phyloP scores from a whole-genome alignment of 164 flowering plant species.

The Echeveria elegans region DNA sequence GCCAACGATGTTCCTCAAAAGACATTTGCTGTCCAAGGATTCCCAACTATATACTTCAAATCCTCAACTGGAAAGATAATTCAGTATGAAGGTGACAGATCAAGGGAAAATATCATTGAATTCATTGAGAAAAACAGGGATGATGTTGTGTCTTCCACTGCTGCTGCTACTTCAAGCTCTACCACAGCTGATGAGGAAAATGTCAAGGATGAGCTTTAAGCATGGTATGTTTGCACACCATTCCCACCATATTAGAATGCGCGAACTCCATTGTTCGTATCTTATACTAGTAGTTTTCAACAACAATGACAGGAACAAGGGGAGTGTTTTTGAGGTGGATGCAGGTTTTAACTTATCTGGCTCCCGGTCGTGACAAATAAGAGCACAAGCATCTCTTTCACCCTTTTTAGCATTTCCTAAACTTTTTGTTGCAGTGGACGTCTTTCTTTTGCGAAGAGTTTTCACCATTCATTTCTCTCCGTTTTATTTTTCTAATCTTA shows the following conservation, averaged over 20 bases:
- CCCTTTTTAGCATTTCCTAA: not conserved
- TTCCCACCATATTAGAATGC: not conserved
- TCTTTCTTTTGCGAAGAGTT: not conserved
- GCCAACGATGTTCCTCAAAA: conserved; percentile 13
- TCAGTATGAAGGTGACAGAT: conserved; percentile 17
- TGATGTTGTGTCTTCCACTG: not conserved
- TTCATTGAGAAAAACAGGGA: conserved; percentile 13
- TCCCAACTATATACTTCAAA: conserved; percentile 20
- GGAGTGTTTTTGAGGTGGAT: conserved; percentile 1
- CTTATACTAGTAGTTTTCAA: not conserved
- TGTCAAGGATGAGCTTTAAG: conserved; percentile 8
- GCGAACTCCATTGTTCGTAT: not conserved
- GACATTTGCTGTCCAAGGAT: conserved; percentile 15
- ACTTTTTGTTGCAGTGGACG: not conserved
- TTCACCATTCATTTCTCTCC: too few relatives aligned
- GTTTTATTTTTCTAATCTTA: too few relatives aligned
- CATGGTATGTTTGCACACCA: not conserved
- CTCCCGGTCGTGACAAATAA: not conserved
- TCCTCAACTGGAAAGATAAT: conserved; percentile 11
- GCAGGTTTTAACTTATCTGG: not conserved
- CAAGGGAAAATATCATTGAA: conserved; percentile 28
- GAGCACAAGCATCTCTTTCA: not conserved
- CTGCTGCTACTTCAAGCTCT: not conserved
- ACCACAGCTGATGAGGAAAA: not conserved
- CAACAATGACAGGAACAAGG: not conserved